Conservation (phyloP, 768 basidiomycete genomes). For the Sporobolomyces pararoseus region DNA sequence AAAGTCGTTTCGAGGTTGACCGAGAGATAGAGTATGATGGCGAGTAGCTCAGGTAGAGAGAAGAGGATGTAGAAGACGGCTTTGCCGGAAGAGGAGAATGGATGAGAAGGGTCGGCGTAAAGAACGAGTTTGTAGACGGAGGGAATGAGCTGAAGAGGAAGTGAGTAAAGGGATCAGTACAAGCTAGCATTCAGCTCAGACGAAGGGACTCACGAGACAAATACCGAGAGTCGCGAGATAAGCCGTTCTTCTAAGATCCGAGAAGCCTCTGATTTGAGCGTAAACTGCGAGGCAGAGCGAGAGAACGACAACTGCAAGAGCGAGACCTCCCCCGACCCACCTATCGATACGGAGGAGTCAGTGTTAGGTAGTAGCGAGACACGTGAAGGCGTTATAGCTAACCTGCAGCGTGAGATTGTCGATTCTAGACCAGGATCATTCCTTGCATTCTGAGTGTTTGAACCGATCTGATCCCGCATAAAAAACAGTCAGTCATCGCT, state of each 20-base stretch:
- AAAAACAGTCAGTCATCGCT: not conserved
- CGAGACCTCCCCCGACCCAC: not conserved
- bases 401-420: constrained; percentile 13
- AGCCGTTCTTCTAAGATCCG: not conserved
- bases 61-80: constrained; percentile 27
- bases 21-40: not conserved
- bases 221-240: not conserved
- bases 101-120: not conserved
- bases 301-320: not conserved
- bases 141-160: constrained; percentile 3
- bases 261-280: not conserved
- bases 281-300: not conserved
- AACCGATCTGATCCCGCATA: not conserved
- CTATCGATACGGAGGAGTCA: too few relatives aligned
- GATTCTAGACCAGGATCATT: not conserved
- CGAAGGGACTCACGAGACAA: constrained; percentile 3
- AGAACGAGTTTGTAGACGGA: constrained; percentile 7
- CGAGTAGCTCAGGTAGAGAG: constrained; percentile 4
- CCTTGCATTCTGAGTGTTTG: not conserved
- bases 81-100: not conserved
- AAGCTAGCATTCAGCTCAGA: not conserved
- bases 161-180: not conserved
- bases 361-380: too few relatives aligned
- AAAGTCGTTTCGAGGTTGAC: constrained; percentile 10
- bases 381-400: not conserved